Conservation (phyloP, 768 basidiomycete genomes). For the Boletellus emodensis region DNA sequence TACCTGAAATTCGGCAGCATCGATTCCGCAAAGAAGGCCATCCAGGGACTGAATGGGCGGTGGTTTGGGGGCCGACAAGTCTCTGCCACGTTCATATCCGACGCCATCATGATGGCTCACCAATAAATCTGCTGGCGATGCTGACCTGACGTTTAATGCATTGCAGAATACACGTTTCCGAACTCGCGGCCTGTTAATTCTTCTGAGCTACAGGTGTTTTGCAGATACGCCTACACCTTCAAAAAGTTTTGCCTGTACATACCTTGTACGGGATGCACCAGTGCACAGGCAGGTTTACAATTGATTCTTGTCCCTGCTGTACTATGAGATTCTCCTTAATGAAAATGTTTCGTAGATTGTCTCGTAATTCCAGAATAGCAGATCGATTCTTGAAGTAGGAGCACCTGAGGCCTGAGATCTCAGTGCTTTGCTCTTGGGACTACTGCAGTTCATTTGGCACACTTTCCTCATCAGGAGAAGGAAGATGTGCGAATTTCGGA, state of each 20-base stretch:
- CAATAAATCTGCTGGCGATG: constrained; percentile 42
- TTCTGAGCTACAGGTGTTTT: constrained; percentile 31
- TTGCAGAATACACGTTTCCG: constrained; percentile 28
- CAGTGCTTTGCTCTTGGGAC: constrained; percentile 2
- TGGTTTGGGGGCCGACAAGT: constrained; percentile 96
- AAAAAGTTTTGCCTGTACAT: constrained; percentile 32
- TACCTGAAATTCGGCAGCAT: constrained; percentile 87
- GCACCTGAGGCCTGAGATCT: constrained; percentile 7
- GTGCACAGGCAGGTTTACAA: constrained; percentile 39
- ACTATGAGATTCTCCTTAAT: constrained; percentile 31
- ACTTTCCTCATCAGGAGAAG: background rate
- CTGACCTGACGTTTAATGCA: constrained; percentile 27
- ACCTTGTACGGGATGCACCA: constrained; percentile 27
- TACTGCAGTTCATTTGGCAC: background rate
- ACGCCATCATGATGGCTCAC: constrained; percentile 91
- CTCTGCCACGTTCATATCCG: constrained; percentile 83
- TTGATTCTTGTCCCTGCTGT: constrained; percentile 29
- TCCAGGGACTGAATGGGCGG: constrained; percentile 90
- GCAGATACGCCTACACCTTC: constrained; percentile 27
- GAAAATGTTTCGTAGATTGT: constrained; percentile 34
- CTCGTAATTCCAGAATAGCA: constrained; percentile 19
- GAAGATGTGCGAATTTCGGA: background rate
- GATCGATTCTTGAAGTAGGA: constrained; percentile 21
- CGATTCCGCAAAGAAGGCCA: constrained; percentile 76
- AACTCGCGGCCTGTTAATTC: constrained; percentile 25